Conservation (phyloP, 345 rosid species). For the Melastoma malabathricum region DNA sequence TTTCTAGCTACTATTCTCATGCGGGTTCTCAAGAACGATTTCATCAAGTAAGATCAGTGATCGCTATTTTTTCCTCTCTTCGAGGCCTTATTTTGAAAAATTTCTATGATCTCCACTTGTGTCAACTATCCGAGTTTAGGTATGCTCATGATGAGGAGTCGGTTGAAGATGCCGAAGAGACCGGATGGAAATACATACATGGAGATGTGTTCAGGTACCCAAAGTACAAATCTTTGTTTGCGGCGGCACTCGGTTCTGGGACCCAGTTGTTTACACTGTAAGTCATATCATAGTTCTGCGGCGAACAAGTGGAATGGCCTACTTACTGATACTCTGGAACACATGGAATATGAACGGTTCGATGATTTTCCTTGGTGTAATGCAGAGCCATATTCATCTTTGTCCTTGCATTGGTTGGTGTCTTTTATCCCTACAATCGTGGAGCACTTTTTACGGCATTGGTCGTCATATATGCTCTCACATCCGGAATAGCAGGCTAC, state of each 20-base stretch:
- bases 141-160: constrained; percentile 92
- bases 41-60: constrained; percentile 50
- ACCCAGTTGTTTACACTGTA: constrained; percentile 73
- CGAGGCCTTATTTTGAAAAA: constrained; percentile 1
- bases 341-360: not conserved
- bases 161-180: constrained; percentile 85
- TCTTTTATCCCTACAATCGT: constrained; percentile 83
- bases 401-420: constrained; percentile 79
- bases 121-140: constrained; percentile 14
- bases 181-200: constrained; percentile 92
- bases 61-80: not conserved
- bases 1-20: constrained; percentile 85
- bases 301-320: not conserved
- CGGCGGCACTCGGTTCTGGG: constrained; percentile 78
- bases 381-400: constrained; percentile 65
- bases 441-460: constrained; percentile 86
- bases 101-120: not conserved
- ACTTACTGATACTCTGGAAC: constrained; percentile 4
- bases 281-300: constrained; percentile 10
- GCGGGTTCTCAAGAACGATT: constrained; percentile 86
- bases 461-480: constrained; percentile 78
- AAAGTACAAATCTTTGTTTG: constrained; percentile 56
- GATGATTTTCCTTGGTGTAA: not conserved
- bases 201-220: constrained; percentile 88
- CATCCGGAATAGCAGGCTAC: constrained; percentile 86